These are phyloP conservation scores for Pisolithus microcarpus DNA, from an alignment of 768 basidiomycete genomes.

Conservation along the genomic window DNA sequence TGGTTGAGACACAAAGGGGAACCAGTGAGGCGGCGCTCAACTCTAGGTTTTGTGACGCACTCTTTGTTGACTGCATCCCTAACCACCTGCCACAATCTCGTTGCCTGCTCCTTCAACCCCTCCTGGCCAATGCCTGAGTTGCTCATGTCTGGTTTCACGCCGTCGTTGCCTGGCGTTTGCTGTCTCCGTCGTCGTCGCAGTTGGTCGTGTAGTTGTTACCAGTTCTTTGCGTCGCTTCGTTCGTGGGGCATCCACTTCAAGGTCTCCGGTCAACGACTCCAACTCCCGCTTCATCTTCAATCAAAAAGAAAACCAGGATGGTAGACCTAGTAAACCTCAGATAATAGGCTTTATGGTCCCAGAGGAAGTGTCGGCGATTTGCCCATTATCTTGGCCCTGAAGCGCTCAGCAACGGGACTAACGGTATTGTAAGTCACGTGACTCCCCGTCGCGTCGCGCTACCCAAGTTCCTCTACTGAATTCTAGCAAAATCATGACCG, in stretches of 20 bases:
- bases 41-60: constrained; percentile 56
- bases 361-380: constrained; percentile 22
- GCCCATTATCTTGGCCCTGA: constrained; percentile 26
- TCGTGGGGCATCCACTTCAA: constrained; percentile 40
- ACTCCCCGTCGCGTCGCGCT: constrained; percentile 3
- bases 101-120: constrained; percentile 55
- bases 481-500: too few relatives aligned
- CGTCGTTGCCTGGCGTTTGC: constrained; percentile 22
- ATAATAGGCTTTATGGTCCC: constrained; percentile 17
- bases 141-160: constrained; percentile 16
- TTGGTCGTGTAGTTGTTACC: constrained; percentile 28
- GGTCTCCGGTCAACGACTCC: constrained; percentile 30
- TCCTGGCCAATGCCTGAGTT: constrained; percentile 17
- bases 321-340: constrained; percentile 16
- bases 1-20: constrained; percentile 36
- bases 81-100: constrained; percentile 69
- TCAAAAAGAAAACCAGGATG: constrained; percentile 9
- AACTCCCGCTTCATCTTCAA: constrained; percentile 50
- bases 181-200: constrained; percentile 21
- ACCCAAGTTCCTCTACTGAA: not conserved
- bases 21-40: constrained; percentile 32
- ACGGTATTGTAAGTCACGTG: constrained; percentile 24
- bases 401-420: constrained; percentile 18
- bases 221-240: constrained; percentile 49
- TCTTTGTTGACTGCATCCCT: constrained; percentile 83